Percentiles rank a stretch among this genome's conserved stretches.
These are phyloP conservation scores for Dactylonectria macrodidyma DNA, from an alignment of 2,329 filamentous ascomycete genomes.

Conservation along the genomic window DNA sequence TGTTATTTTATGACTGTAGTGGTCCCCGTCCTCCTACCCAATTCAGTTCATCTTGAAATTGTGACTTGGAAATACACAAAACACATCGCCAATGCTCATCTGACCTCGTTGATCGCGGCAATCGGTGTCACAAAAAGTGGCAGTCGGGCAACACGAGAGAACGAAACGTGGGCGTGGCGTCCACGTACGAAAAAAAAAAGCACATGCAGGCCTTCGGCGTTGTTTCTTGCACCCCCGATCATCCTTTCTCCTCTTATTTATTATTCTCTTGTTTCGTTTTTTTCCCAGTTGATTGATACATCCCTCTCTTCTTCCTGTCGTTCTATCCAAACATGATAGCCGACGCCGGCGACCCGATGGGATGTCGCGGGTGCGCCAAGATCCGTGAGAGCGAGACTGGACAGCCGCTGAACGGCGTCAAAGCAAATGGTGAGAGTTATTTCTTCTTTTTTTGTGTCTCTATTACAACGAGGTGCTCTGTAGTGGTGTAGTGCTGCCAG, in stretches of 20 bases:
- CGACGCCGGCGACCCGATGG: conserved; percentile 7
- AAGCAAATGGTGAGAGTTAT: conserved; percentile 13
- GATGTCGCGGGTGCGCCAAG: conserved; percentile 44
- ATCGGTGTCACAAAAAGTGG: conserved; percentile 17
- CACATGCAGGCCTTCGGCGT: neutral
- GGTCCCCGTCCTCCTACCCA: neutral
- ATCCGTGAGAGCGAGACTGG: conserved; percentile 41
- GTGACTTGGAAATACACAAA: neutral
- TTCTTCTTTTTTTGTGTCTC: neutral
- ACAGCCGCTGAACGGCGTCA: conserved; percentile 23
- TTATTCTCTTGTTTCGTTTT: neutral
- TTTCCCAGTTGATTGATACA: neutral
- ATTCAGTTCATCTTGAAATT: neutral
- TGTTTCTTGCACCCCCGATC: conserved; percentile 22
- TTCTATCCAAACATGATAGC: conserved; percentile 8
- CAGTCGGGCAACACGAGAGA: conserved; percentile 13
- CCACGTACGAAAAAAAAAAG: neutral
- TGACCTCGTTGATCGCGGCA: conserved; percentile 8
- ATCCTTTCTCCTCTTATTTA: neutral
- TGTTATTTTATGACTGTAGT: neutral
- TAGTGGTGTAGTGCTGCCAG: neutral
- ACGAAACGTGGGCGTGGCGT: neutral
- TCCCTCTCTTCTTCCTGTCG: neutral
- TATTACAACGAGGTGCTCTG: too few relatives aligned
- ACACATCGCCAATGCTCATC: neutral